Evolutionary conservation across 176 grass and related monocot species (phyloP).

Genomic region (Bolboschoenus planiculmis): DNA sequence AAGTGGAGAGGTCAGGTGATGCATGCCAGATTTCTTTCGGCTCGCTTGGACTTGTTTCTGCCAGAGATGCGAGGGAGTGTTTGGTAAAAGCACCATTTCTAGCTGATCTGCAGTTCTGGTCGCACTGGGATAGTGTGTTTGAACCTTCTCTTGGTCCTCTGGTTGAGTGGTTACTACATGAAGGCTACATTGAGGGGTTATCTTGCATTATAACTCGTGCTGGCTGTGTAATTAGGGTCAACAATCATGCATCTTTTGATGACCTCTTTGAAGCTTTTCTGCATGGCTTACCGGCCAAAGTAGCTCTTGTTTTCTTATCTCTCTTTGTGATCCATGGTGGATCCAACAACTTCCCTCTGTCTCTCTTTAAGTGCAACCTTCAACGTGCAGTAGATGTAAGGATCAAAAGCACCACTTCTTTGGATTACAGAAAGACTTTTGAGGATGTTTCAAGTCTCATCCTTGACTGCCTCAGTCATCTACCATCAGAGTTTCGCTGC

Average conservation of each 20-base stretch:
- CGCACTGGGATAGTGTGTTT: conserved; percentile 34
- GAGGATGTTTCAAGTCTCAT: conserved; percentile 21
- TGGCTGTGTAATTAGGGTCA: conserved; percentile 34
- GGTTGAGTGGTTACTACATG: conserved; percentile 32
- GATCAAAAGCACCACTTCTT: conserved; percentile 24
- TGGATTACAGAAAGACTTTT: conserved; percentile 15
- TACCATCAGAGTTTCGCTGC: conserved; percentile 25
- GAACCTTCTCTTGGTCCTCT: conserved; percentile 29
- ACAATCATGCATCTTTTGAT: conserved; percentile 26
- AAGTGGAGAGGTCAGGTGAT: background rate
- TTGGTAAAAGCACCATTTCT: conserved; percentile 34
- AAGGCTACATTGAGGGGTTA: conserved; percentile 29
- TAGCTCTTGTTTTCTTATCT: conserved; percentile 28
- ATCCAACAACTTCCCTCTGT: conserved; percentile 14
- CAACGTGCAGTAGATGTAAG: conserved; percentile 24
- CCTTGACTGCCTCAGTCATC: conserved; percentile 29
- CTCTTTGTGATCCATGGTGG: conserved; percentile 32
- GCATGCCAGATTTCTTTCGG: background rate
- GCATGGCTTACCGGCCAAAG: conserved; percentile 21
- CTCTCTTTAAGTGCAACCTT: conserved; percentile 27
- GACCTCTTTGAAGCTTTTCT: conserved; percentile 30
- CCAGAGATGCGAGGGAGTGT: conserved; percentile 28
- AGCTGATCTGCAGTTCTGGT: conserved; percentile 34
- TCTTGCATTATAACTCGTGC: conserved; percentile 27
- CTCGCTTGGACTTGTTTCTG: conserved; percentile 12